Percentiles rank a stretch among this genome's conserved stretches.
These are phyloP conservation scores for Aeschynomene evenia DNA, from an alignment of 306 rosid species.

Conservation along the genomic window DNA sequence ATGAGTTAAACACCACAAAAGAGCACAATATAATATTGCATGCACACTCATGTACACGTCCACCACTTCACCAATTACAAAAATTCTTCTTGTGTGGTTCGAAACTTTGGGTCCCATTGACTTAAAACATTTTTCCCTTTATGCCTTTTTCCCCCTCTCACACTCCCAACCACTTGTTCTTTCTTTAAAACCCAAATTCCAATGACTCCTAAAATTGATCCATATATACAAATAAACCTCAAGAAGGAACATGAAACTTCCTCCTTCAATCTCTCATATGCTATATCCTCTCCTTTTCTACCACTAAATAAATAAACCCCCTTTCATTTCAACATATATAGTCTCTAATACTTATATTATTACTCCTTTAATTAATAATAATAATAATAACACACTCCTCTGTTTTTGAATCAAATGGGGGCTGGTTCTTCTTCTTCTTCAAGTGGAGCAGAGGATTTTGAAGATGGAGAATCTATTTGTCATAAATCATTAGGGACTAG, in stretches of 20 bases:
- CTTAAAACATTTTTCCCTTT: slow-evolving; percentile 16
- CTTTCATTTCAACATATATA: neutral
- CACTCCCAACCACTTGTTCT: slow-evolving; percentile 25
- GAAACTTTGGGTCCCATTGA: neutral
- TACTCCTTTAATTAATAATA: neutral
- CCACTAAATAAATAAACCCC: slow-evolving; percentile 30
- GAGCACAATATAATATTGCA: slow-evolving; percentile 16
- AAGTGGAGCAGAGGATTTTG: neutral
- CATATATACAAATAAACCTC: neutral
- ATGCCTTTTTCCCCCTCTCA: slow-evolving; percentile 14
- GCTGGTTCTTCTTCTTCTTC: slow-evolving; percentile 57
- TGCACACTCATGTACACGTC: slow-evolving; percentile 44
- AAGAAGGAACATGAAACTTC: slow-evolving; percentile 31
- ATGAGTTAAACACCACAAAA: neutral
- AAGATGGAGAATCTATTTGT: neutral
- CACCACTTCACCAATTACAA: slow-evolving; percentile 31
- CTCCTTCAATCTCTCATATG: slow-evolving; percentile 13
- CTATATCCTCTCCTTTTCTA: slow-evolving; percentile 41
- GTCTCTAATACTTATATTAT: neutral
- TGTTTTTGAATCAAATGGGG: slow-evolving; percentile 47
- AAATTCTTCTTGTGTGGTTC: neutral
- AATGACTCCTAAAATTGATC: slow-evolving; percentile 4
- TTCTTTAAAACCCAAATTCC: slow-evolving; percentile 29
- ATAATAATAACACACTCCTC: neutral
- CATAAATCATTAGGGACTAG: slow-evolving; percentile 26